Conservation (phyloP, 345 rosid genomes). For the Dipteronia sinensis region DNA sequence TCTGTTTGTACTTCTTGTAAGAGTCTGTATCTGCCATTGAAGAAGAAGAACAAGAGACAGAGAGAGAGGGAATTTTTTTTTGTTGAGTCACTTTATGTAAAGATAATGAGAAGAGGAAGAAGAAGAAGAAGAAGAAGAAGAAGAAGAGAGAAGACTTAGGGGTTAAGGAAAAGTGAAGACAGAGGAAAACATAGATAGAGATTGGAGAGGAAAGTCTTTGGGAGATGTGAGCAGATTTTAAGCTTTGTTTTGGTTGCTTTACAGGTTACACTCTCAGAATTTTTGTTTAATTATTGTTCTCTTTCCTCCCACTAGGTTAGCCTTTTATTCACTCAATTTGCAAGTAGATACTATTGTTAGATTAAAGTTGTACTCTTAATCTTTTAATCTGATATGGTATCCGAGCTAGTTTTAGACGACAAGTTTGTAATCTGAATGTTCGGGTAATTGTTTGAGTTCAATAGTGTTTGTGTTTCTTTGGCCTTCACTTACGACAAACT, state of each 20-base stretch:
- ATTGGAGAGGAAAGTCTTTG: conserved; percentile 20
- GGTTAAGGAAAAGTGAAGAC: conserved; percentile 35
- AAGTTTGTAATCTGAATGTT: too few species aligned
- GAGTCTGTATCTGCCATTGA: conserved; percentile 67
- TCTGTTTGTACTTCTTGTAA: conserved; percentile 34
- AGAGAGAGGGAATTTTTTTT: conserved; percentile 7
- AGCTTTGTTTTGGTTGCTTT: conserved; percentile 23
- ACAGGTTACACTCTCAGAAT: conserved; percentile 12
- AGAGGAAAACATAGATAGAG: conserved; percentile 21
- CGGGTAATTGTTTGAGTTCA: neutral
- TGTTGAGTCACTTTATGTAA: conserved; percentile 22
- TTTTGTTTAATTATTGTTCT: conserved; percentile 7
- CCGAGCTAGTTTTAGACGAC: too few species aligned
- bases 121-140: conserved; percentile 28
- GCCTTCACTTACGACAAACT: too few species aligned
- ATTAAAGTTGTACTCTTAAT: too few species aligned
- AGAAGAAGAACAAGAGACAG: conserved; percentile 19
- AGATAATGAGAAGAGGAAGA: conserved; percentile 27
- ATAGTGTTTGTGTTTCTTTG: neutral
- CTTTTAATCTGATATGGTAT: too few species aligned
- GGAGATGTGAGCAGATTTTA: conserved; percentile 31
- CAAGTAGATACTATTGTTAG: neutral
- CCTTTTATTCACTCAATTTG: conserved; percentile 27
- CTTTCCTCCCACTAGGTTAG: conserved; percentile 4
- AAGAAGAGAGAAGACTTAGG: conserved; percentile 45